A percentile compares a stretch with the other conserved stretches of the same genome.
These are phyloP conservation scores for Cordia subcordata DNA, from an alignment of 257 asterid genomes.

Conservation along the genomic window DNA sequence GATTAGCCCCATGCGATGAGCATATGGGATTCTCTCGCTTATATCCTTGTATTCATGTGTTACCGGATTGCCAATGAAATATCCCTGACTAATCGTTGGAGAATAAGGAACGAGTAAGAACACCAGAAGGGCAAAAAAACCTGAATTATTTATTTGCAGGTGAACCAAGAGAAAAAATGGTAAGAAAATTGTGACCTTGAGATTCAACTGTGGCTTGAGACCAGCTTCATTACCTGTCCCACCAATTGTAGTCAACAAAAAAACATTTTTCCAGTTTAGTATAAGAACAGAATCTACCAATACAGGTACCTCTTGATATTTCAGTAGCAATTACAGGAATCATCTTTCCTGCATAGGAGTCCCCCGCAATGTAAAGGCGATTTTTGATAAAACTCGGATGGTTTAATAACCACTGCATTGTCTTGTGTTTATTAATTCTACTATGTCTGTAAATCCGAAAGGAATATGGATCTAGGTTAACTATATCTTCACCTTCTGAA, in stretches of 20 bases:
- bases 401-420: slow-evolving; percentile 48
- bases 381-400: slow-evolving; percentile 38
- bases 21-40: slow-evolving; percentile 34
- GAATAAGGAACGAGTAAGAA: not conserved
- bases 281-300: not conserved
- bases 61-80: slow-evolving; percentile 33
- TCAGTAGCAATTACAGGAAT: slow-evolving; percentile 36
- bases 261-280: not conserved
- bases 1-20: slow-evolving; percentile 45
- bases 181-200: slow-evolving; percentile 24
- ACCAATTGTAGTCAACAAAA: not conserved
- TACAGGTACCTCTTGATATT: slow-evolving; percentile 35
- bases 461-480: not conserved
- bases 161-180: not conserved
- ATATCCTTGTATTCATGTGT: not conserved
- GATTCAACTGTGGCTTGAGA: slow-evolving; percentile 26
- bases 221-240: slow-evolving; percentile 46
- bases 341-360: slow-evolving; percentile 50
- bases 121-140: no score
- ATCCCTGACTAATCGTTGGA: slow-evolving; percentile 33
- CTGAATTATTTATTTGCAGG: not conserved
- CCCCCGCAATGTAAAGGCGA: slow-evolving; percentile 42
- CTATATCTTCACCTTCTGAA: slow-evolving; percentile 15
- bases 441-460: not conserved
- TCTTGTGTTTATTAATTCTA: not conserved